These are phyloP conservation scores for Boletus coccyginus DNA, from an alignment of 768 basidiomycete species.

Conservation along the genomic window DNA sequence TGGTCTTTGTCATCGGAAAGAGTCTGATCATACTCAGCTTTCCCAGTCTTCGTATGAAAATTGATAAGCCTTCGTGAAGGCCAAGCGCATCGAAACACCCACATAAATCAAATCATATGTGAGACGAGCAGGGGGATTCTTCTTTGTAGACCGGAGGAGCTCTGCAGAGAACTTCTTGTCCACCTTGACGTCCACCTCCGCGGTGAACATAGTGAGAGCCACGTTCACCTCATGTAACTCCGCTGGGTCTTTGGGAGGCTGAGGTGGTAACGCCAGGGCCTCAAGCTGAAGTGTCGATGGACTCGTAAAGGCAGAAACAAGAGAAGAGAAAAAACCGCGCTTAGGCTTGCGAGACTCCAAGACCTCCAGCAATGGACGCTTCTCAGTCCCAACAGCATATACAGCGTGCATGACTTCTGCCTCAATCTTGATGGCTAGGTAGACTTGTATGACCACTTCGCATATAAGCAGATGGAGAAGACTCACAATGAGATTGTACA, in stretches of 20 bases:
- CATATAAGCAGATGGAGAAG: background rate
- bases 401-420: conserved; percentile 13
- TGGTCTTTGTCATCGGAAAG: conserved; percentile 62
- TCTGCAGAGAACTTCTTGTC: conserved; percentile 68
- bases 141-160: conserved; percentile 90
- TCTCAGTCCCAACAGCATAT: conserved; percentile 24
- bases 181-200: conserved; percentile 54
- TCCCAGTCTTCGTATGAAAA: conserved; percentile 57
- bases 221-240: conserved; percentile 26
- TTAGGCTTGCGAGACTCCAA: conserved; percentile 29
- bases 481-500: conserved; percentile 63
- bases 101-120: conserved; percentile 80
- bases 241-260: conserved; percentile 22
- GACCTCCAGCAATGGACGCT: conserved; percentile 40
- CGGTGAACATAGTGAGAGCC: conserved; percentile 33
- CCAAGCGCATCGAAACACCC: background rate
- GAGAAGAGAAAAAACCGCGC: conserved; percentile 47
- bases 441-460: background rate
- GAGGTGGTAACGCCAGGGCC: conserved; percentile 5
- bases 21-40: conserved; percentile 76
- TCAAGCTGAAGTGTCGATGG: conserved; percentile 13
- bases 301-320: conserved; percentile 25
- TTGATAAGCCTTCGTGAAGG: background rate
- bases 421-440: conserved; percentile 39
- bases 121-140: conserved; percentile 77